Conservation (phyloP, 257 asterid species). For the Rubia yunnanensis region DNA sequence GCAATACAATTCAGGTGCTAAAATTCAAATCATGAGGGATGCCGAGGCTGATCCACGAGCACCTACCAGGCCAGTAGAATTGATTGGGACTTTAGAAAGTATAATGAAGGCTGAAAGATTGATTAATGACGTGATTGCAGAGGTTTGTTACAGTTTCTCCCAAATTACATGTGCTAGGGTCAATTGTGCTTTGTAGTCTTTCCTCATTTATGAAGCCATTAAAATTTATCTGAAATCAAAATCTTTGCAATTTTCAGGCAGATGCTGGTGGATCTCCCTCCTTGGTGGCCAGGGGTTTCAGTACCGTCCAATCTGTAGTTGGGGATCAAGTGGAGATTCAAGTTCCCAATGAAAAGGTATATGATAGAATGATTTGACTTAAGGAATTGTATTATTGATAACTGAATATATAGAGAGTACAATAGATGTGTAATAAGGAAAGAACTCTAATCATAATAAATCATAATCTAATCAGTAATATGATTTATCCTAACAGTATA, state of each 20-base stretch:
- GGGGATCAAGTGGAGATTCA: slow-evolving; percentile 93
- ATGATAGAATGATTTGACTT: too few relatives aligned
- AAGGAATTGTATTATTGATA: too few relatives aligned
- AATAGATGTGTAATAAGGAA: too few relatives aligned
- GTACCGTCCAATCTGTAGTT: slow-evolving; percentile 57
- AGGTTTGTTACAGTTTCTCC: slow-evolving; percentile 34
- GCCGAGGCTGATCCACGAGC: slow-evolving; percentile 81
- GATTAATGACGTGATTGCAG: slow-evolving; percentile 90
- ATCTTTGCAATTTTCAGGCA: slow-evolving; percentile 46
- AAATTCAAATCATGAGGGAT: slow-evolving; percentile 90
- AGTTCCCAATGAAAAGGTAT: slow-evolving; percentile 90
- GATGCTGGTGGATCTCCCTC: slow-evolving; percentile 99
- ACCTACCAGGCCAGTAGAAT: slow-evolving; percentile 68
- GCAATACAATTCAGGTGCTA: slow-evolving; percentile 94
- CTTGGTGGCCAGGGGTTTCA: slow-evolving; percentile 91
- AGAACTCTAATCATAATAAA: too few relatives aligned
- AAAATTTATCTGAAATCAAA: not conserved
- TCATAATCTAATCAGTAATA: too few relatives aligned
- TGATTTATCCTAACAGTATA: too few relatives aligned
- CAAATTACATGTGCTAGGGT: not conserved
- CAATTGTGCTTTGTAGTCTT: not conserved
- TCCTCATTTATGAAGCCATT: not conserved
- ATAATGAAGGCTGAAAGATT: slow-evolving; percentile 77
- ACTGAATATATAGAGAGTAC: too few relatives aligned
- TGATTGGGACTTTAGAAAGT: slow-evolving; percentile 68